Base-by-base conservation (phyloP, 1,284 basidiomycete genomes). In the Sporisorium graminicola region DNA sequence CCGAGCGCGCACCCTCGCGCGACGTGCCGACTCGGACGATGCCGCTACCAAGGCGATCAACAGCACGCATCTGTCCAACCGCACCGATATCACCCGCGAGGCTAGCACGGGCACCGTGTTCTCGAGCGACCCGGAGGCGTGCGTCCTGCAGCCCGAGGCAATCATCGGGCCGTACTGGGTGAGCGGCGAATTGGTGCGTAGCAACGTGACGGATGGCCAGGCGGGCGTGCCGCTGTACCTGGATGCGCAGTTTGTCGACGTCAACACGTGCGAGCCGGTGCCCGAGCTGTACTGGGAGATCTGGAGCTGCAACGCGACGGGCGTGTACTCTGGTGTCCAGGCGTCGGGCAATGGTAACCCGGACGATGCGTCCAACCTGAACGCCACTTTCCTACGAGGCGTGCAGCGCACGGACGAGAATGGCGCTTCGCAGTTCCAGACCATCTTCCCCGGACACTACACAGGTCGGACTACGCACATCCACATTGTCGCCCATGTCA, bases 121-220 rank as follows among this genome's bases (percentile, higher is more conserved):
- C 7, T 16, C 26, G 27, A 31, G 18, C 27, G n/a, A 13, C 6
- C n/a, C 47, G 16, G 26, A 29, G 18, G 40, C 54, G 0, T 58
- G 57, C 18, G 29, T 58, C 29, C 22, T 58, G 43, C 44, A 47
- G 29, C 43, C 57, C 14, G 57, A 58, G 27, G 57, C 29, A 10
- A 58, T 46, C 29, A 47, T 49, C 44, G 57, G 57, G 4, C 57
- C 57, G 10, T 58, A 58, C 57, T 50, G 47, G 43, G 47, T 58
- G 29, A 33, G 24, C 22, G 57, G 57, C 22, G 57, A 58, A n/a
- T 20, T 35, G 27, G 44, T 58, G 3, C 57, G 57, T 2, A 10
- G 13, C 22, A 31, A 58, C 46, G 40, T 58, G 24, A 35, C 44
- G 27, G 57, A 58, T 3, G 57, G 22, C 20, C 44, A 58, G 35